A percentile compares a stretch with the other conserved stretches of the same genome.
These are phyloP conservation scores for Apiotrichum mycotoxinovorans DNA, from an alignment of 1,284 basidiomycete genomes.

Conservation along the genomic window DNA sequence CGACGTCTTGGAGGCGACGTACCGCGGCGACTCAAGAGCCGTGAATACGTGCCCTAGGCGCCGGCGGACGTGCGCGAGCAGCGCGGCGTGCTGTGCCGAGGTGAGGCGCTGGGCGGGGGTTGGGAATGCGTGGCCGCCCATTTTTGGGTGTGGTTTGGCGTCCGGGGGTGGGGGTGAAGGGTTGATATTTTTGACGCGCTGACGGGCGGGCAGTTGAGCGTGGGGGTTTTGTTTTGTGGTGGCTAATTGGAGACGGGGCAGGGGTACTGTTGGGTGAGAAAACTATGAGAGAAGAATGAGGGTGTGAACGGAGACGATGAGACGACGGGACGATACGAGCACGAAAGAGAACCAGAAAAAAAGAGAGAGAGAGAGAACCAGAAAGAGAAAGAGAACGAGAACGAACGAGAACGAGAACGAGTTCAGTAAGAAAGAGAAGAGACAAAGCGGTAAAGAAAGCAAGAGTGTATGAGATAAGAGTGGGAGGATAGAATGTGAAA, in stretches of 20 bases:
- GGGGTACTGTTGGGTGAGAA: too few relatives aligned
- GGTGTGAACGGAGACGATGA: too few relatives aligned
- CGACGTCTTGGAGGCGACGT: slow-evolving; percentile 20
- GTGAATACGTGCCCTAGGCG: slow-evolving; percentile 13
- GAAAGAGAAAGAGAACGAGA: neutral
- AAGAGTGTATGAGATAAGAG: neutral
- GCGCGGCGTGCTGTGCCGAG: slow-evolving; percentile 18
- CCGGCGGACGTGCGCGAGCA: slow-evolving; percentile 2
- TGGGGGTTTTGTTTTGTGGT: neutral
- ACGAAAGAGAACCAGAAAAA: too few relatives aligned
- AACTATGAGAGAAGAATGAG: too few relatives aligned
- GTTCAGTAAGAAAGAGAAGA: neutral
- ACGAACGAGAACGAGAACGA: neutral
- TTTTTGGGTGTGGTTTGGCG: slow-evolving; percentile 4
- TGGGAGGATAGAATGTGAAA: too few relatives aligned
- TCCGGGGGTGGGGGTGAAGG: neutral
- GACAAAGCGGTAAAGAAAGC: neutral
- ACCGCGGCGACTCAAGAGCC: slow-evolving; percentile 2
- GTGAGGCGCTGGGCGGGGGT: slow-evolving; percentile 24
- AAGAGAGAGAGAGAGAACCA: too few relatives aligned
- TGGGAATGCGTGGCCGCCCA: slow-evolving; percentile 40
- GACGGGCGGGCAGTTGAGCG: neutral
- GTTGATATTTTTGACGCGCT: neutral
- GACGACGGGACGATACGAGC: too few relatives aligned
- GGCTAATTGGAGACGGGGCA: neutral